Conservation (phyloP, 2,329 filamentous ascomycete genomes). For the Cylindrodendrum hubeiense region DNA sequence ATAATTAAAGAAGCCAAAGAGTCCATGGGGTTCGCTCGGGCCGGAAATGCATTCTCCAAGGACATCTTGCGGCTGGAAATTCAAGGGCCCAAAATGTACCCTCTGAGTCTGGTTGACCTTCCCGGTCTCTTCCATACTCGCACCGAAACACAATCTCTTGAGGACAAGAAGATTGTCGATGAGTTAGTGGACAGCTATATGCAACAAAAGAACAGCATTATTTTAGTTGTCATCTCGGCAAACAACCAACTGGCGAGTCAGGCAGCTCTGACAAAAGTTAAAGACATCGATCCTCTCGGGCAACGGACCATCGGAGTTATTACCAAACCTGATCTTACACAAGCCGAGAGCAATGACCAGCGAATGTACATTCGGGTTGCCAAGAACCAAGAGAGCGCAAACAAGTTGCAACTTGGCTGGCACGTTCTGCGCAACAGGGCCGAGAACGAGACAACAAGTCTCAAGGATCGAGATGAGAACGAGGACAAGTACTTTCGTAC, state of each 20-base stretch:
- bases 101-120: conserved; percentile 67
- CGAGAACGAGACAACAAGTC: conserved; percentile 46
- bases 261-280: conserved; percentile 59
- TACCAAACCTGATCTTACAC: conserved; percentile 64
- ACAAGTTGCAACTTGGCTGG: conserved; percentile 60
- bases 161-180: conserved; percentile 49
- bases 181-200: conserved; percentile 65
- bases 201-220: conserved; percentile 67
- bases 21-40: conserved; percentile 59
- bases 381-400: conserved; percentile 45
- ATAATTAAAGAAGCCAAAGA: conserved; percentile 66
- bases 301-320: conserved; percentile 67
- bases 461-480: conserved; percentile 44
- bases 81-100: conserved; percentile 55
- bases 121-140: conserved; percentile 58
- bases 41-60: conserved; percentile 54
- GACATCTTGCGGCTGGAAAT: conserved; percentile 62
- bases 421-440: conserved; percentile 64
- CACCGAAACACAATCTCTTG: conserved; percentile 48
- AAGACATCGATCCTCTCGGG: conserved; percentile 56
- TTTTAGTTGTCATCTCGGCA: conserved; percentile 66
- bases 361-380: conserved; percentile 50
- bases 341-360: conserved; percentile 54
- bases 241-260: conserved; percentile 65
- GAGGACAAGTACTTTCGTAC: conserved; percentile 50